Conservation (phyloP, 306 rosid species). For the Casuarina cunninghamiana region DNA sequence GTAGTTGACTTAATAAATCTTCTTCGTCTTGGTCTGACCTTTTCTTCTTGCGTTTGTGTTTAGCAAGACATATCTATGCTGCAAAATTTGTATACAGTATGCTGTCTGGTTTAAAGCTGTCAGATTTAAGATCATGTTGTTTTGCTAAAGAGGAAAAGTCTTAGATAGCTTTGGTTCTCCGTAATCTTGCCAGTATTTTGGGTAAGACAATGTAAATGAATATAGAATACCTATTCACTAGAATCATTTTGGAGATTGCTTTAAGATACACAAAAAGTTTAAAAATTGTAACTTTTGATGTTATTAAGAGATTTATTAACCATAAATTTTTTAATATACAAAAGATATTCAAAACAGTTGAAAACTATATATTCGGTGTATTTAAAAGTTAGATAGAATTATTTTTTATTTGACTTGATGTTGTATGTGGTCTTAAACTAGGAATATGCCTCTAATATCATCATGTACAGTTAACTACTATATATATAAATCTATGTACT, state of each 20-base stretch:
- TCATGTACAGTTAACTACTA: no score
- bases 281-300: no score
- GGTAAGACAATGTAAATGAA: neutral
- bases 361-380: no score
- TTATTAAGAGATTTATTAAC: no score
- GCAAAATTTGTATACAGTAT: neutral
- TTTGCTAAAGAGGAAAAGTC: neutral
- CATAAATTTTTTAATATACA: no score
- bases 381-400: no score
- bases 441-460: no score
- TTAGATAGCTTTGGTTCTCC: neutral
- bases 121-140: neutral
- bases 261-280: neutral
- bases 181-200: neutral
- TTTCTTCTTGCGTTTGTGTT: neutral
- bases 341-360: no score
- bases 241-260: neutral
- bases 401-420: no score
- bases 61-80: neutral
- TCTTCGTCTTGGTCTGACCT: neutral
- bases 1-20: constrained; percentile 29
- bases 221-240: neutral
- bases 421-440: no score
- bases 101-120: neutral
- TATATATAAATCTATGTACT: no score